Evolutionary conservation across 116 monocot species (phyloP), one percentile per base, ranked within the genome.

Genomic region (Iris pallida): DNA sequence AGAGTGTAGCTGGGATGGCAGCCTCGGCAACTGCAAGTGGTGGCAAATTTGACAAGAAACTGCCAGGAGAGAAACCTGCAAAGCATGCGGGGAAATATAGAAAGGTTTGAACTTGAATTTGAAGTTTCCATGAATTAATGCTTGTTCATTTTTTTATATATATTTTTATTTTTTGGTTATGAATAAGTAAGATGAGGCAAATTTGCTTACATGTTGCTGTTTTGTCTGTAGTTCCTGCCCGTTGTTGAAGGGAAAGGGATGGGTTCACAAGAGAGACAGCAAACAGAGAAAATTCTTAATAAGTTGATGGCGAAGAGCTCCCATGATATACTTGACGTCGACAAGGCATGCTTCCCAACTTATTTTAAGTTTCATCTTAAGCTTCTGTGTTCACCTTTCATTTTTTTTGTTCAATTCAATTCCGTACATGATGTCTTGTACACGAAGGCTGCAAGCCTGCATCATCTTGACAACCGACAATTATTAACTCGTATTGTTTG

Each of bases 21-120:
- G 83, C 89, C 11, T 72, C 89, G 60, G 75, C 96, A 49, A 97
- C 96, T 4, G 96, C 96, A 52, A 92, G 90, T 70, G 80, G 73
- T 64, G 96, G 96, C 16, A 92, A 97, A 75, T 97, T 97, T 71
- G 96, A 97, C 67, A 87, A 87, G 69, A 97, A 97, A 51, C 54
- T 97, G 12, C 82, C 85, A 4, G 96, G 96, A 43, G 92, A 97
- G 77, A 87, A 92, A 78, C 89, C 96, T 56, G 67, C 81, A 14
- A 96, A 96, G 77, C 89, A 96, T 71, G 10, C 74, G 19, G 96
- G 92, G 46, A 97, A 97, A 45, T 81, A 77, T 54, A 71, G 96
- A 53, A 92, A 92, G 96, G 96, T 89, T 69, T 44, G 54, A 47
- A 40, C 6, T 67, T 10, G 10, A 55, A 16, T 30, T 10, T 30